These are phyloP conservation scores for Recurvomyces mirabilis DNA, from an alignment of 495 filamentous ascomycete species.

Conservation along the genomic window DNA sequence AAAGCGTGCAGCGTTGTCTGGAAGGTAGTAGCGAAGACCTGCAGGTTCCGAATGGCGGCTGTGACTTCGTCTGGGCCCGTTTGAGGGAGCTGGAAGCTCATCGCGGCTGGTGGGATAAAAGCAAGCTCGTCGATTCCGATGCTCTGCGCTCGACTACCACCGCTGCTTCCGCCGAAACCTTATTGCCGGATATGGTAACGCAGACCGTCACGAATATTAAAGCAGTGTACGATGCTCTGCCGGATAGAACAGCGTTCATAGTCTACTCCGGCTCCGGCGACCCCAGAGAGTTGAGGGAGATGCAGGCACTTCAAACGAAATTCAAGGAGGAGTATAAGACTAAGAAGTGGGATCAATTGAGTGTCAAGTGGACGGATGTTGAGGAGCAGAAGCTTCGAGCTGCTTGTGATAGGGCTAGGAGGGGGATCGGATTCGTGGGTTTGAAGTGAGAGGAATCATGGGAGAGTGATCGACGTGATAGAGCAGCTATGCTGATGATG, in stretches of 20 bases:
- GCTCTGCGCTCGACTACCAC: conserved; percentile 15
- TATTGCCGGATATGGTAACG: conserved; percentile 37
- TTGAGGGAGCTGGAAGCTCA: conserved; percentile 72
- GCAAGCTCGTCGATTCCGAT: conserved; percentile 28
- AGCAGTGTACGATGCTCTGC: conserved; percentile 61
- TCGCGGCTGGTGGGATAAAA: conserved; percentile 68
- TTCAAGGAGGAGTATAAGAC: conserved; percentile 66
- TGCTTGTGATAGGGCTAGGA: conserved; percentile 14
- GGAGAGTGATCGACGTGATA: no score
- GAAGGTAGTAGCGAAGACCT: conserved; percentile 43
- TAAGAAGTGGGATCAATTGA: conserved; percentile 53
- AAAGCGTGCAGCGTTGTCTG: conserved; percentile 51
- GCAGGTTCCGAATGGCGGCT: conserved; percentile 54
- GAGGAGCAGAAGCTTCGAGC: conserved; percentile 15
- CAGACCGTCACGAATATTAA: conserved; percentile 48
- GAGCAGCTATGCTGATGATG: background rate
- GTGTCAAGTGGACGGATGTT: conserved; percentile 15
- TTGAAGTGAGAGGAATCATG: no score
- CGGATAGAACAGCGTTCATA: conserved; percentile 74
- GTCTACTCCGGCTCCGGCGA: conserved; percentile 86
- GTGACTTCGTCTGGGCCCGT: conserved; percentile 84
- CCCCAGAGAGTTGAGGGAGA: conserved; percentile 60
- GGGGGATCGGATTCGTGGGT: conserved; percentile 8
- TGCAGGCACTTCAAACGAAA: conserved; percentile 60
- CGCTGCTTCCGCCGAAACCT: conserved; percentile 5